phyloP scores from a whole-genome alignment of 345 rosid genomes.

The Pistacia vera region DNA sequence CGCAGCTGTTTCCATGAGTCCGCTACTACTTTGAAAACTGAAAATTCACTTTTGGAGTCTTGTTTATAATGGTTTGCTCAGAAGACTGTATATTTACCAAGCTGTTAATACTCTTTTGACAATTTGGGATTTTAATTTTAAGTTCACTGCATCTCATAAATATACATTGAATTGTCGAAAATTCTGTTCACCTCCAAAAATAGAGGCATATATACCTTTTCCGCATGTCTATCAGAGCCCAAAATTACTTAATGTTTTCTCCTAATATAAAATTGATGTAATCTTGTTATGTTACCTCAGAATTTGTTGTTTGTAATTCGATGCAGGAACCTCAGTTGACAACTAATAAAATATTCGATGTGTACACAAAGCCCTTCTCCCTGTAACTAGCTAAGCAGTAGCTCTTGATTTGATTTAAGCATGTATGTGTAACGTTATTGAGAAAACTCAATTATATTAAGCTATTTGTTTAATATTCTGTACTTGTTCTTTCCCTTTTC shows the following conservation, averaged over 20 bases:
- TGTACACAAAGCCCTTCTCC: constrained; percentile 63
- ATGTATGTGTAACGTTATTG: constrained; percentile 22
- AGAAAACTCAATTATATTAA: background rate
- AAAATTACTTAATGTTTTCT: background rate
- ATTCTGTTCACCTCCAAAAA: background rate
- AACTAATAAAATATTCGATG: constrained; percentile 62
- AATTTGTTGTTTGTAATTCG: constrained; percentile 2
- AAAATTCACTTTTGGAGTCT: background rate
- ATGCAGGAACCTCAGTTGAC: constrained; percentile 91
- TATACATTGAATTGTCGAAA: background rate
- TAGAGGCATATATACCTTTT: no score
- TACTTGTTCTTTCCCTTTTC: background rate
- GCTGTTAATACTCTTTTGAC: background rate
- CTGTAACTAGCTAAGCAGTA: constrained; percentile 28
- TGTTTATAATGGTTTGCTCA: background rate
- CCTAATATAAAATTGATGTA: background rate
- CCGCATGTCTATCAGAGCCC: background rate
- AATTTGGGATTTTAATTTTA: background rate
- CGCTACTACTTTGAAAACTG: background rate
- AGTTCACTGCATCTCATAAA: background rate
- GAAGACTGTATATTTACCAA: background rate
- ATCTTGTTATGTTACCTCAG: background rate
- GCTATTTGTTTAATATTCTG: background rate
- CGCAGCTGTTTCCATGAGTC: background rate
- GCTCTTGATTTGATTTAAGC: background rate